Base-by-base conservation (phyloP, 1,284 basidiomycete species). In the Vanrija pseudolonga region DNA sequence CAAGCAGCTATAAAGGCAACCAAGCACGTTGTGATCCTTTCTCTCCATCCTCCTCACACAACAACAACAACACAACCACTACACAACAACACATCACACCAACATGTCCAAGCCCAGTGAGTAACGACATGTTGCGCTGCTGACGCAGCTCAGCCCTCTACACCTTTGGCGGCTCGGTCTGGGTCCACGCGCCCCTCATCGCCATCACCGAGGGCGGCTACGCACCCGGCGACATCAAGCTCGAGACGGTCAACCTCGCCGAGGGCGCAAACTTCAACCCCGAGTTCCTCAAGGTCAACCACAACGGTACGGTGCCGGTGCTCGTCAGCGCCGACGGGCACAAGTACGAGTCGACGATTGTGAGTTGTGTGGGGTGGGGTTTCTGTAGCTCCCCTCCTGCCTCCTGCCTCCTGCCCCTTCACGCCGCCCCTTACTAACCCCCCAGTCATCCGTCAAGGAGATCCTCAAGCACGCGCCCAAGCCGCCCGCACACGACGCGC, bases 191-290 rank as follows among this genome's bases (percentile, higher is more conserved):
- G 9, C 73, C 73, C 36, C 68, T 68, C 61, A 61, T 74, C 43
- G 72, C 72, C 37, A 61, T 73, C 28, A 47, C 56, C 41, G 73
- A 76, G 59, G 53, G 62, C 23, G 72, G 69, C 9, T 68, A 63
- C 50, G 57, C 65, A 38, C 55, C 50, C 20, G 61, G 61, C 40
- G 67, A 66, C 45, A 51, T 72, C 45, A 63, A 71, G 56, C 61
- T 56, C 52, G 57, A 63, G 28, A 40, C 45, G 8, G 62, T 71
- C 62, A 63, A 66, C 60, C 68, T 72, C 28, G 62, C 63, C 43
- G 64, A 70, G 58, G 70, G 84, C 37, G 81, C 80, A 59, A 87
- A 87, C 74, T 86, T 87, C 62, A 73, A 76, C 37, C 84, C 85
- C 11, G 73, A 78, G 8, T 85, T 82, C 71, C 62, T 85, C 53